Base-by-base conservation (phyloP, 2,329 filamentous ascomycete species). In the Diaporthe batatas region DNA sequence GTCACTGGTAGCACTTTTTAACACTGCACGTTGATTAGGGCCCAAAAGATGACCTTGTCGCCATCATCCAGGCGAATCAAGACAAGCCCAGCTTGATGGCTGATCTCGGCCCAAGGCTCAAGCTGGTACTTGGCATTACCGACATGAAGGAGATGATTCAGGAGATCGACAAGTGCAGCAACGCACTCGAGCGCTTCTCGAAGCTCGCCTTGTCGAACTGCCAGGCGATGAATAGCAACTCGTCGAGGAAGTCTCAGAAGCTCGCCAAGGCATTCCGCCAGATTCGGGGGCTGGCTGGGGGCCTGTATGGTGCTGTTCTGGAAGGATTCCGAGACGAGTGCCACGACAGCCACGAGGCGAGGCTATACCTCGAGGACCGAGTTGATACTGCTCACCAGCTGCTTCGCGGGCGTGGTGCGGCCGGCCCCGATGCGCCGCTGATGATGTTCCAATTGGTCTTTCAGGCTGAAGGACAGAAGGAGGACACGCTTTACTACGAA, bases 61-160 rank as follows among this genome's bases (percentile, higher is more conserved):
- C 62, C 21, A 69, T 72, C 36, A 72, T 72, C 21, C 29, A 58
- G 11, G 70, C 64, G 51, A 72, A 72, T 18, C 11, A 72, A 54
- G 44, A 42, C 8, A 72, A 72, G 62, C 59, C 64, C 8, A 47
- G 12, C 21, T 16, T 55, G 47, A 21, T 11, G 23, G n/a, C 49
- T 44, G 70, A 72, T 32, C 5, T 72, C 12, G 39, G 36, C 32
- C 62, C 70, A 3, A 55, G 42, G 36, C 36, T 72, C 1, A 72
- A 69, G 39, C 49, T 72, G 7, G 2, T 53, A 25, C 53, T 72
- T 25, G 29, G 53, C 2, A 58, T 68, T 11, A 72, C 6, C 10
- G 64, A 69, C 3, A 58, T 72, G 32, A 72, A 69, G 39, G n/a
- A 39, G 3, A 51, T 53, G 59, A 69, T 62, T 12, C 49, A 72